A percentile compares a stretch with the other conserved stretches of the same genome.
Evolutionary conservation across 2,329 filamentous ascomycete species (phyloP).

Genomic region (Claviceps africana): DNA sequence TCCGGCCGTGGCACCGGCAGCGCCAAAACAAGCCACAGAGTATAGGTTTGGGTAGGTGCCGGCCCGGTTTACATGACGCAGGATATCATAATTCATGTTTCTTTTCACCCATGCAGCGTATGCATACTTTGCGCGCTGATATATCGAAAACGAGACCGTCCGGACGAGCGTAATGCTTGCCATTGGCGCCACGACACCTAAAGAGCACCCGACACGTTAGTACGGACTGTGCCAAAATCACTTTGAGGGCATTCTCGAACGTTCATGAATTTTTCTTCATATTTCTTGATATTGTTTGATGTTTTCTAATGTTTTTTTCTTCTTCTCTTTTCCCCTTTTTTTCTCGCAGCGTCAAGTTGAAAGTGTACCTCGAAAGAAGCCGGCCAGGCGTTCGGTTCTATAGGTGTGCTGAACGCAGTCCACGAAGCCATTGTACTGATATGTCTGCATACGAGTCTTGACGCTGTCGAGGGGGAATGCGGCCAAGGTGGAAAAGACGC

Average conservation of each 20-base stretch:
- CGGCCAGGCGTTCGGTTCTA: constrained; percentile 52
- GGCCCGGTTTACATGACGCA: constrained; percentile 55
- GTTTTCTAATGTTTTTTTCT: too few species aligned
- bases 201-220: not conserved
- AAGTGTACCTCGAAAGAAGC: constrained; percentile 64
- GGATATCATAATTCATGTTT: constrained; percentile 54
- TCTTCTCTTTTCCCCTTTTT: too few species aligned
- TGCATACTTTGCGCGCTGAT: constrained; percentile 61
- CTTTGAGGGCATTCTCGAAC: not conserved
- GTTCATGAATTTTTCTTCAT: not conserved
- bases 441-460: constrained; percentile 82
- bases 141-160: constrained; percentile 67
- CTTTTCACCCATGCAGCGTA: constrained; percentile 57
- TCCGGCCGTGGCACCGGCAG: constrained; percentile 65
- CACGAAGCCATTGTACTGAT: constrained; percentile 60
- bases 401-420: constrained; percentile 69
- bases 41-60: constrained; percentile 59
- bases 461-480: constrained; percentile 83
- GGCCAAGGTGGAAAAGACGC: constrained; percentile 61
- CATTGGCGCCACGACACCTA: constrained; percentile 68
- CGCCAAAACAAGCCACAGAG: constrained; percentile 62
- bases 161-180: constrained; percentile 64
- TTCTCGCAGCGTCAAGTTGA: too few species aligned
- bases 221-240: not conserved
- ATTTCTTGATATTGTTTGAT: too few species aligned